These are phyloP conservation scores for Henckelia pumila DNA, from an alignment of 257 asterid genomes.

Conservation along the genomic window DNA sequence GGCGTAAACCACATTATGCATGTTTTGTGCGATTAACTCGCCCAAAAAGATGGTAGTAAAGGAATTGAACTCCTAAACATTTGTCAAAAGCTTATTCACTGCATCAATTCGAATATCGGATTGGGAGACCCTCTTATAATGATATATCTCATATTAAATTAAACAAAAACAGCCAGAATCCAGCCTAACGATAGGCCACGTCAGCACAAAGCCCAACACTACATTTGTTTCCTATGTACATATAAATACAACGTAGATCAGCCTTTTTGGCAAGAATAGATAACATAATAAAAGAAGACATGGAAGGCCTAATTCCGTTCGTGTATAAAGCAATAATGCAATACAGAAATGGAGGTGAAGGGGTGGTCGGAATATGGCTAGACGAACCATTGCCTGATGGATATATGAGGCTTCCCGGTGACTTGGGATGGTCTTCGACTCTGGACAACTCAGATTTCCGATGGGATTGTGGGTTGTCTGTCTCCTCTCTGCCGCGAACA, in stretches of 20 bases:
- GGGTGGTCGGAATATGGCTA: constrained; percentile 38
- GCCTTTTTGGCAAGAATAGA: constrained; percentile 5
- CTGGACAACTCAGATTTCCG: constrained; percentile 44
- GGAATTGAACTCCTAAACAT: too few relatives aligned
- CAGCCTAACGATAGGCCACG: constrained; percentile 58
- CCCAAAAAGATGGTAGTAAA: too few relatives aligned
- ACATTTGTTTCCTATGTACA: constrained; percentile 29
- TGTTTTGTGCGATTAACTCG: too few relatives aligned
- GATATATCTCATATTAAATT: too few relatives aligned
- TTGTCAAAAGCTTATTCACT: too few relatives aligned
- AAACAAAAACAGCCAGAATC: constrained; percentile 48
- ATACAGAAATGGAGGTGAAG: constrained; percentile 56
- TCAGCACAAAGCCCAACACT: constrained; percentile 34
- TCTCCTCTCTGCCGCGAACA: too few relatives aligned
- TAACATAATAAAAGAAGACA: constrained; percentile 18
- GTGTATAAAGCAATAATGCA: constrained; percentile 77
- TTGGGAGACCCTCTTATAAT: too few relatives aligned
- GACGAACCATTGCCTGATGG: constrained; percentile 51
- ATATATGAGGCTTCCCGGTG: constrained; percentile 71
- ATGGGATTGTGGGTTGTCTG: constrained; percentile 43
- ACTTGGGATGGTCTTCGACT: constrained; percentile 55
- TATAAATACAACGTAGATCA: constrained; percentile 15
- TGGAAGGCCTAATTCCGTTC: constrained; percentile 89
- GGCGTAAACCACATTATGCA: too few relatives aligned
- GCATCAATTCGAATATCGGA: too few relatives aligned